Base-by-base conservation (phyloP, 805 yeast genomes). In the Starmera quercuum region DNA sequence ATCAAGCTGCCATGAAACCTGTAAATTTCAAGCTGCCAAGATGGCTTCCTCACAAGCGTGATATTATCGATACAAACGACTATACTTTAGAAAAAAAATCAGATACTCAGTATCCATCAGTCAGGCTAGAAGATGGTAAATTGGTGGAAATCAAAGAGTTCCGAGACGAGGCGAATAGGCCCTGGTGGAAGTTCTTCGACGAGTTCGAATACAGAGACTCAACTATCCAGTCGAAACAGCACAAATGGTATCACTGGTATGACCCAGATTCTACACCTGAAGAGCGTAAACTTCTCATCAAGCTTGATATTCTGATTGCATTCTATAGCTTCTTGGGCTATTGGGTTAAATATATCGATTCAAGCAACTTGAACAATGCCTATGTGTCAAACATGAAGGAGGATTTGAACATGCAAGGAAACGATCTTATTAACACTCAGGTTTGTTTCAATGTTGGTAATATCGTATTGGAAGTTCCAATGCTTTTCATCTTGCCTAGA, bases 321-420 rank as follows among this genome's bases (percentile, higher is more conserved):
- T 61, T 66, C 31, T 73, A 73, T 41, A 63, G 78, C 1, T 71
- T 74, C 52, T 53, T 74, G 39, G 75, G 73, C 3, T 78, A 77
- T 53, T 78, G 81, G 81, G 72, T 76, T 37, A 78, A 78, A 47
- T 71, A 68, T 42, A 54, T 78, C 37, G 84, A 78, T 45, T 70
- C 66, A 34, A 61, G 73, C 22, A 78, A 78, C 51, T 49, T 78
- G 35, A 68, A 66, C 41, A 75, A 77, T 44, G 84, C 83, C 2
- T 78, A 76, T 43, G 75, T 73, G 26, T 66, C 75, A 16, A 78
- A 81, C 9, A 63, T 78, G 70, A 53, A 66, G 38, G 73, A 67
- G 42, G 73, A 62, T 24, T 58, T 78, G 27, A 62, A 63, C 5
- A 68, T 80, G 64, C 46, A 63, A 34, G 83, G 83, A 10, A 74